Evolutionary conservation across 371 early-diverging fungal species (phyloP).

Genomic region (Mucor saturninus): DNA sequence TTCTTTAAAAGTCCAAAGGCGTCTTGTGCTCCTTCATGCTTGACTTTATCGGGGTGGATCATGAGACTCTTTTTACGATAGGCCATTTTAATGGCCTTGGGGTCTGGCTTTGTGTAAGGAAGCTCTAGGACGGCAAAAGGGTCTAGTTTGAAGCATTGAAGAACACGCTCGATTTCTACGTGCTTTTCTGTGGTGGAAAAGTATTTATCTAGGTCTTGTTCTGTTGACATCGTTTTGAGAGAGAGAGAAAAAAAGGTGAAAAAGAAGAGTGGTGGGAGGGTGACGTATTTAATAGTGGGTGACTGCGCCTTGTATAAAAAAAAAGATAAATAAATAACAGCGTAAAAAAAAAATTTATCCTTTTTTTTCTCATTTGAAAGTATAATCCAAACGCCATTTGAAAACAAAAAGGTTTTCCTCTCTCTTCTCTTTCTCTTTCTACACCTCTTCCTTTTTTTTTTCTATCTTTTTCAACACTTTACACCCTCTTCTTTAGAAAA

Average conservation of each 20-base stretch:
- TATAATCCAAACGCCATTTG: no score
- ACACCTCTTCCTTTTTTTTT: no score
- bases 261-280: no score
- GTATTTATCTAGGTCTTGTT: conserved; percentile 67
- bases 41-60: conserved; percentile 90
- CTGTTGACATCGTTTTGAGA: conserved; percentile 24
- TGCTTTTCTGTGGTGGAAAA: conserved; percentile 75
- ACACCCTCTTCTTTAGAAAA: no score
- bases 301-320: background rate
- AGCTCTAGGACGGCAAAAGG: conserved; percentile 85
- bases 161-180: conserved; percentile 84
- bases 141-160: conserved; percentile 75
- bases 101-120: conserved; percentile 56
- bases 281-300: background rate
- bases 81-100: conserved; percentile 69
- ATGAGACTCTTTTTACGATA: conserved; percentile 88
- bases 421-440: no score
- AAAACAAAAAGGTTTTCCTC: no score
- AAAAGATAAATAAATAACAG: background rate
- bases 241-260: background rate
- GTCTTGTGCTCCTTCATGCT: conserved; percentile 78
- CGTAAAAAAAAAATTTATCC: background rate
- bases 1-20: conserved; percentile 87
- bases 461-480: no score
- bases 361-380: no score